Evolutionary conservation across 2,329 filamentous ascomycete species (phyloP).

Genomic region (Penicillium sclerotigenum): DNA sequence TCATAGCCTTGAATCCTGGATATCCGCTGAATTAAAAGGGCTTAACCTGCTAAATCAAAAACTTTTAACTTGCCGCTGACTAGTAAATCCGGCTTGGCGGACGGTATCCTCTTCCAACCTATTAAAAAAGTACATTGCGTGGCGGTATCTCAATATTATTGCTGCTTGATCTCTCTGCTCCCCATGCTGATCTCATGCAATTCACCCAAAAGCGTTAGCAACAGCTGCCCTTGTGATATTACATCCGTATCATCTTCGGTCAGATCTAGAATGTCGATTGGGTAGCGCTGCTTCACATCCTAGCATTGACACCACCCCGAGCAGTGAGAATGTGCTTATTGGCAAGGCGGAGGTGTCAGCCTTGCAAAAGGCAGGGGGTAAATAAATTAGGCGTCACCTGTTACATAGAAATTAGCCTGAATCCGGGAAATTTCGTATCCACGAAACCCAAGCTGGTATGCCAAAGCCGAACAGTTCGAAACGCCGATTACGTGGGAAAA

Average conservation of each 20-base stretch:
- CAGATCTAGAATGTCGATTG: constrained; percentile 6
- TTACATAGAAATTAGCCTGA: background rate
- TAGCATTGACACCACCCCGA: background rate
- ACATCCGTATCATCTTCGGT: constrained; percentile 13
- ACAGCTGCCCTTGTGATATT: constrained; percentile 20
- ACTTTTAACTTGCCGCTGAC: constrained; percentile 14
- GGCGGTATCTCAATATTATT: constrained; percentile 19
- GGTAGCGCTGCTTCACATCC: background rate
- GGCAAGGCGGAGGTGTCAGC: constrained; percentile 1
- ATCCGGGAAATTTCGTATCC: background rate
- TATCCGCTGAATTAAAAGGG: constrained; percentile 16
- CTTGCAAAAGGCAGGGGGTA: too few relatives aligned
- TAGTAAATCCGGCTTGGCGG: background rate
- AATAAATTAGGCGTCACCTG: background rate
- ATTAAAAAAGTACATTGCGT: constrained; percentile 11
- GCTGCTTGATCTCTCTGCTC: constrained; percentile 14
- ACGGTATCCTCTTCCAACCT: constrained; percentile 15
- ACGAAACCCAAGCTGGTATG: background rate
- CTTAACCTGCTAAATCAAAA: too few relatives aligned
- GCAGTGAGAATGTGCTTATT: constrained; percentile 16
- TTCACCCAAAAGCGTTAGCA: constrained; percentile 13
- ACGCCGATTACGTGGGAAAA: background rate
- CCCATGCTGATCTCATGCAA: constrained; percentile 9
- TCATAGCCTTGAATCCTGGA: constrained; percentile 18
- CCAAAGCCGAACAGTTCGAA: background rate